Base-by-base conservation (phyloP, 257 asterid genomes). In the Jacaranda mimosifolia region DNA sequence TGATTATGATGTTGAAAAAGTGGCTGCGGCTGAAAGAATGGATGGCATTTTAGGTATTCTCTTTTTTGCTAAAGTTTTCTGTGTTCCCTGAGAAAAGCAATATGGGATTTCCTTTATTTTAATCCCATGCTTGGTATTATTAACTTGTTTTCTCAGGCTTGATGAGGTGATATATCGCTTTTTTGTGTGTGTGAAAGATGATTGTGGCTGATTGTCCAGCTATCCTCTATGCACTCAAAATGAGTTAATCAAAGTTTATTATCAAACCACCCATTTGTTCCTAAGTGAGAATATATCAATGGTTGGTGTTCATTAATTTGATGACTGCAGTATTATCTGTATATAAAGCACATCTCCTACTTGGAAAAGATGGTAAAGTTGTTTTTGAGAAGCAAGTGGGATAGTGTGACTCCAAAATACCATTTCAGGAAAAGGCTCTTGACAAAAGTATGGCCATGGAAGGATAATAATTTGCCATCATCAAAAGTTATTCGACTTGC, bases 401-500 rank as follows among this genome's bases (percentile, higher is more conserved):
- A 4, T 36, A 19, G 35, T 66, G 26, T 38, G 32, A 13, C 56
- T 45, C 39, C 71, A 49, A 55, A 6, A 56, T 7, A 13, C 42
- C 49, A 52, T 58, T 45, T 38, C 42, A 68, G 45, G 45, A 46
- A 76, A 40, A 71, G 68, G 64, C 49, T 9, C 6, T 53, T 66
- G 72, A 26, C 9, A 71, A 51, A 48, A 68, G 77, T 60, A 56
- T 77, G 76, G 73, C 58, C 32, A 72, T 63, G 32, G 63, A 70
- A 63, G 64, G 55, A 60, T 73, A 62, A 72, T 77, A 35, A 75
- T 74, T 77, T 59, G 72, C 64, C 43, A 66, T 68, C 45, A 80
- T 60, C 40, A 67, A 42, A 70, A 74, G 76, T 80, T 58, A 71
- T 49, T 75, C 75, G 42, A 56, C 77, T 75, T 70, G 72, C 67